phyloP scores from a whole-genome alignment of 2,329 filamentous ascomycete species.

The Pyrenophora tritici-repentis region DNA sequence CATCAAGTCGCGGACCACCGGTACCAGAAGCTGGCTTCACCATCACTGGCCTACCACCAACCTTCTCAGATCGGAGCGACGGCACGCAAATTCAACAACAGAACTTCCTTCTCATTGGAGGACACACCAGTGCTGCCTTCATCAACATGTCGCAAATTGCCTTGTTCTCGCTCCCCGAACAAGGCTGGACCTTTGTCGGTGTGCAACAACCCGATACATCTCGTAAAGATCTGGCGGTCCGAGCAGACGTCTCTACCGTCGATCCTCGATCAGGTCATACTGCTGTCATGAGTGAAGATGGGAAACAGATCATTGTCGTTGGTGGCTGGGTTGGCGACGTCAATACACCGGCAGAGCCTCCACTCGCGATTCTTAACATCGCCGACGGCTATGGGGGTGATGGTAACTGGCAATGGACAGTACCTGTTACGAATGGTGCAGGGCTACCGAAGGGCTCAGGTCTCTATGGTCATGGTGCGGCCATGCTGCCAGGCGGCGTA shows the following conservation, averaged over 20 bases:
- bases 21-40: conserved; percentile 86
- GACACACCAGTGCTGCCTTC: conserved; percentile 81
- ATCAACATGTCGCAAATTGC: conserved; percentile 94
- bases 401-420: conserved; percentile 70
- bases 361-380: conserved; percentile 77
- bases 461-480: conserved; percentile 65
- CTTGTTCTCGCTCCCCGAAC: conserved; percentile 82
- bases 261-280: conserved; percentile 90
- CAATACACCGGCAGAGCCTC: conserved; percentile 75
- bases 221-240: conserved; percentile 62
- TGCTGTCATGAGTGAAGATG: conserved; percentile 78
- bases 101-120: conserved; percentile 80
- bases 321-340: conserved; percentile 93
- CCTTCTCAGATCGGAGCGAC: conserved; percentile 68
- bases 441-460: conserved; percentile 54
- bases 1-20: conserved; percentile 64
- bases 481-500: conserved; percentile 64
- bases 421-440: conserved; percentile 58
- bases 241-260: conserved; percentile 56
- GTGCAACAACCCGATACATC: conserved; percentile 57
- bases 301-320: conserved; percentile 74
- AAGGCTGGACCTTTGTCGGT: conserved; percentile 81
- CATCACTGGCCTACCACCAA: conserved; percentile 73
- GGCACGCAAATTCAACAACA: conserved; percentile 72
- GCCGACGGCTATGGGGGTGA: conserved; percentile 70